Base-by-base conservation (phyloP, 768 basidiomycete genomes). In the Glaciozyma martinii region DNA sequence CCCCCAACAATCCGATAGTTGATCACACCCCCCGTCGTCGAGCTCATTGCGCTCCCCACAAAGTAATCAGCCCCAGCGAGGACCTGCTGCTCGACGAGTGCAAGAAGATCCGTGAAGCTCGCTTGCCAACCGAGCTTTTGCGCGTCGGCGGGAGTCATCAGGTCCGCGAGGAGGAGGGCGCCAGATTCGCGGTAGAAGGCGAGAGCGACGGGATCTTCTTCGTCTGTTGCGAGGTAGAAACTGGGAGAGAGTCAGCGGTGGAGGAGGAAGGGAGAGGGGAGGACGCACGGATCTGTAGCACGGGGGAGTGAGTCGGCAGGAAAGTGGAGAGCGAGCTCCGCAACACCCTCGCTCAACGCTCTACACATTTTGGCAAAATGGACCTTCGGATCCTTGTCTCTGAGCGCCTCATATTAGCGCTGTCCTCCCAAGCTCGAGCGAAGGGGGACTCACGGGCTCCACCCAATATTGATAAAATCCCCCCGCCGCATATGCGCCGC, bases 401-500 rank as follows among this genome's bases (percentile, higher is more conserved):
- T 54, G 53, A 18, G 9, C 9, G 19, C 5, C 3, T 30, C 2
- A 29, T 5, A 30, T 53, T 29, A 53, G 52, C 52, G 7, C n/a
- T 10, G n/a, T 13, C 25, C 13, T 27, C 13, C 29, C 3, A 3
- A 18, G 13, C 27, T 5, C 9, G 12, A 13, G 13, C 3, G 6
- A 5, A 37, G 23, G 25, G 8, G 5, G 6, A 60, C 59, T 49
- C 33, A 60, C 61, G 61, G 56, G 18, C 47, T 29, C 61, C 61
- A 62, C 1, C 12, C 32, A 30, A 62, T 57, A 5, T 27, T 23
- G 46, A 62, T 40, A 32, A 61, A 66, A 33, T 66, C 65, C 12
- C 65, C 61, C 10, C 65, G 21, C 49, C 65, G 30, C 50, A 66
- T 50, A 25, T 66, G 65, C 56, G 65, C 65, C 15, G 61, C 65